A percentile compares a stretch with the other conserved stretches of the same genome.
Conservation (phyloP, 768 basidiomycete genomes). For the Hortiboletus flavorubellus region DNA sequence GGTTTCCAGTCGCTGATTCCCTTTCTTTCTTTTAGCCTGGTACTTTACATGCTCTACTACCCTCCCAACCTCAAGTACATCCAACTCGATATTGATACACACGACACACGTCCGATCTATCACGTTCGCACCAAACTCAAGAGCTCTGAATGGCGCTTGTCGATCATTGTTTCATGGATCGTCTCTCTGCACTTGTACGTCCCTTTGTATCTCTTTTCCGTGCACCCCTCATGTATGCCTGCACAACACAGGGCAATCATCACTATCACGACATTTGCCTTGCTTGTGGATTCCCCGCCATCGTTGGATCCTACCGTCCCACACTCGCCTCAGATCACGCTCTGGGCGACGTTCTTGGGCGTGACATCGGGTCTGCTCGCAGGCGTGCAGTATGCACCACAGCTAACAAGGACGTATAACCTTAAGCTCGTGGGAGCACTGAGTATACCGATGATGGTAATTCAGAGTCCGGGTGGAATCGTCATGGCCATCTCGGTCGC, state of each 20-base stretch:
- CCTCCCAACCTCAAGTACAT: conserved; percentile 78
- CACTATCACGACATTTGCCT: conserved; percentile 56
- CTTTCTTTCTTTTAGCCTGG: conserved; percentile 49
- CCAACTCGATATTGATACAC: conserved; percentile 39
- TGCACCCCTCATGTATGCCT: neutral
- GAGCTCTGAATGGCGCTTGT: conserved; percentile 75
- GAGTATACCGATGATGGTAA: conserved; percentile 93
- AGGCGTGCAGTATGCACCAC: conserved; percentile 84
- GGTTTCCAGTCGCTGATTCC: neutral
- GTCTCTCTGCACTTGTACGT: conserved; percentile 72
- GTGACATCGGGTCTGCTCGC: conserved; percentile 76
- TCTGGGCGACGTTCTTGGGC: conserved; percentile 88
- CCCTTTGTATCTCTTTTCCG: neutral
- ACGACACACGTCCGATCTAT: conserved; percentile 40
- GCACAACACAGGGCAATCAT: conserved; percentile 36
- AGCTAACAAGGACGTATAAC: conserved; percentile 75
- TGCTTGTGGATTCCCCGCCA: conserved; percentile 46
- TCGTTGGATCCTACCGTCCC: conserved; percentile 35
- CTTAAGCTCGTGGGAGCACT: conserved; percentile 85
- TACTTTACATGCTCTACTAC: conserved; percentile 91
- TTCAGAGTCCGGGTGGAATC: conserved; percentile 87
- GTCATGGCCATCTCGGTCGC: conserved; percentile 86
- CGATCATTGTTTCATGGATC: conserved; percentile 69
- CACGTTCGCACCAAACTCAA: conserved; percentile 47
- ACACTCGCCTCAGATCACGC: conserved; percentile 38